Conservation (phyloP, 495 filamentous ascomycete genomes). For the Niebla homalea region DNA sequence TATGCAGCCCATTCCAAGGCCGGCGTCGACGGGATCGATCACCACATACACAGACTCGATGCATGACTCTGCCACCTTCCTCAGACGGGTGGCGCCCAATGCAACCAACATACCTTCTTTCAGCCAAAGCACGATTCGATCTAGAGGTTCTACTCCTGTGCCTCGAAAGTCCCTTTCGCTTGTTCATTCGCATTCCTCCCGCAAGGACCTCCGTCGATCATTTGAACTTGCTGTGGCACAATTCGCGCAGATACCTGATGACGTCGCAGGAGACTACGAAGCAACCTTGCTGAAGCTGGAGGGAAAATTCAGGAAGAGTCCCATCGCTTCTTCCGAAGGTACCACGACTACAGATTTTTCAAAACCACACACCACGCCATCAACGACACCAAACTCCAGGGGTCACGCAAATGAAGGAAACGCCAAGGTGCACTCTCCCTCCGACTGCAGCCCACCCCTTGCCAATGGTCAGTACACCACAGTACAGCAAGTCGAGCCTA, state of each 20-base stretch:
- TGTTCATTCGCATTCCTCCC: conserved; percentile 61
- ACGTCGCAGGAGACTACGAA: conserved; percentile 87
- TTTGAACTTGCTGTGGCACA: conserved; percentile 84
- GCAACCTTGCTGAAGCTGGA: conserved; percentile 86
- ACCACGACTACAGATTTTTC: not conserved
- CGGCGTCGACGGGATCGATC: conserved; percentile 59
- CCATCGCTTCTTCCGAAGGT: conserved; percentile 4
- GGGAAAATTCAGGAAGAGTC: conserved; percentile 58
- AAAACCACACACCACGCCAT: not conserved
- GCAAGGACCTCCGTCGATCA: conserved; percentile 66
- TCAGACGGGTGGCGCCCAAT: conserved; percentile 16
- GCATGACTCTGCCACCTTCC: conserved; percentile 39
- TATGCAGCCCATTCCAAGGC: conserved; percentile 44
- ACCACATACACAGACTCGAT: conserved; percentile 57
- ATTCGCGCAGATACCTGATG: conserved; percentile 81
- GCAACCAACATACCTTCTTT: conserved; percentile 1
- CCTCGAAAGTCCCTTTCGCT: conserved; percentile 41
- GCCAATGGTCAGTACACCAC: not conserved
- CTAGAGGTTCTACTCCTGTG: conserved; percentile 14
- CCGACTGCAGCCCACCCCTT: not conserved
- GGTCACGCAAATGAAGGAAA: not conserved
- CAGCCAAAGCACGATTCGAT: conserved; percentile 8
- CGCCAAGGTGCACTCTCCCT: not conserved
- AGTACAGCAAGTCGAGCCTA: not conserved
- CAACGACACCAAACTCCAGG: not conserved